These are phyloP conservation scores for Colletotrichum sp. DNA, from an alignment of 2,329 filamentous ascomycete species.

Conservation along the genomic window DNA sequence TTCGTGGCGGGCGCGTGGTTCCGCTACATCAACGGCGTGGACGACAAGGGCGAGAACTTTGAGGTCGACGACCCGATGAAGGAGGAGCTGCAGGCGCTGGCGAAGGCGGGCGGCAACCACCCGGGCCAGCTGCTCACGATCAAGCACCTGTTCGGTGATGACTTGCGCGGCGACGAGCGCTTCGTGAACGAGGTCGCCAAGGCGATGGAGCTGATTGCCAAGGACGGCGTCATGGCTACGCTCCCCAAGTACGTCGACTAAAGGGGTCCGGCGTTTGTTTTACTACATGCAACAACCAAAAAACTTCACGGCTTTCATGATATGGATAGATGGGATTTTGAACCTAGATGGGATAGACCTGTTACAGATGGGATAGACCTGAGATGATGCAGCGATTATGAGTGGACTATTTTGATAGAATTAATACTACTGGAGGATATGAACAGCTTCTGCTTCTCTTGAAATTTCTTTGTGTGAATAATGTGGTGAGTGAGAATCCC, in stretches of 20 bases:
- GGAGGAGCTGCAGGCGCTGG: slow-evolving; percentile 50
- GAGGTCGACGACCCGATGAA: slow-evolving; percentile 53
- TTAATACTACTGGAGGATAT: background rate
- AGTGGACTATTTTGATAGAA: background rate
- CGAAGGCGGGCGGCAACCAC: slow-evolving; percentile 44
- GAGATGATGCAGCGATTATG: background rate
- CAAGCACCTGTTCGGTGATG: slow-evolving; percentile 54
- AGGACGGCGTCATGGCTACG: slow-evolving; percentile 53
- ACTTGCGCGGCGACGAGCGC: slow-evolving; percentile 50
- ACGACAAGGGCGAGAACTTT: slow-evolving; percentile 48
- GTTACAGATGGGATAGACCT: background rate
- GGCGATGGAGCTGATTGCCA: slow-evolving; percentile 50
- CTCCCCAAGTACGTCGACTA: slow-evolving; percentile 50
- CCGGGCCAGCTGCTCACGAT: slow-evolving; percentile 49
- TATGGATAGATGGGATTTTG: background rate
- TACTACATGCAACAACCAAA: background rate
- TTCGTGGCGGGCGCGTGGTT: slow-evolving; percentile 57
- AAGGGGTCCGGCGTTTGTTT: background rate
- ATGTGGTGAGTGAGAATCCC: background rate
- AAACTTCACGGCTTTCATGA: background rate
- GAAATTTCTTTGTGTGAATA: background rate
- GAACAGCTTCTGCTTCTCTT: accelerated
- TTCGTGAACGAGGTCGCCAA: slow-evolving; percentile 51
- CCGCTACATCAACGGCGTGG: slow-evolving; percentile 53
- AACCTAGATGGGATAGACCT: background rate